Evolutionary conservation across 2,329 filamentous ascomycete genomes (phyloP).

Genomic region (Apiospora hydei): DNA sequence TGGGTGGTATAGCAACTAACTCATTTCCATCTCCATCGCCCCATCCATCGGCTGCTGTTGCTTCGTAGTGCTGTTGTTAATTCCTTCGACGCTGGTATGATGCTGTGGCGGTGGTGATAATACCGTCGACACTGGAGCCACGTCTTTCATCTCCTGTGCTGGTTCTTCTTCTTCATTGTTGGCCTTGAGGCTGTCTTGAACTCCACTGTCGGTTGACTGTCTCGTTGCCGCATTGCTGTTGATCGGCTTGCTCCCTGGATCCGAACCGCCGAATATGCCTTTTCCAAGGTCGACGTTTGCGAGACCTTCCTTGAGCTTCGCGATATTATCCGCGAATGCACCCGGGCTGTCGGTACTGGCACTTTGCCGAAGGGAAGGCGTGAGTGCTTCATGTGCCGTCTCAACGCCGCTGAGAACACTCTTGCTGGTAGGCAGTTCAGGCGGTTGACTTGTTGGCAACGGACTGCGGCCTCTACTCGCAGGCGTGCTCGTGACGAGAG

Average conservation of each 20-base stretch:
- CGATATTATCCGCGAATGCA: slow-evolving; percentile 50
- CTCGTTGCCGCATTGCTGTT: neutral
- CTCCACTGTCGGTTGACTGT: slow-evolving; percentile 2
- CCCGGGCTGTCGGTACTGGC: slow-evolving; percentile 53
- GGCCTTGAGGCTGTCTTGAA: neutral
- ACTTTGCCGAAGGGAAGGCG: slow-evolving; percentile 53
- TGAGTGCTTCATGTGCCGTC: slow-evolving; percentile 60
- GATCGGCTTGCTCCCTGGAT: slow-evolving; percentile 32
- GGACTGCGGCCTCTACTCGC: slow-evolving; percentile 47
- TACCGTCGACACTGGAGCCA: neutral
- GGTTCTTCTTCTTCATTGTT: neutral
- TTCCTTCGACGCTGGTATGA: neutral
- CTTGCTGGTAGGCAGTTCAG: slow-evolving; percentile 49
- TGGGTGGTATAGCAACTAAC: slow-evolving; percentile 22
- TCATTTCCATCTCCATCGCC: slow-evolving; percentile 19
- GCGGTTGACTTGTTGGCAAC: slow-evolving; percentile 39
- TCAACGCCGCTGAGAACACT: slow-evolving; percentile 68
- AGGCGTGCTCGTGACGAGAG: slow-evolving; percentile 47
- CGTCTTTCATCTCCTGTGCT: slow-evolving; percentile 5
- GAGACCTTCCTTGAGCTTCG: slow-evolving; percentile 55
- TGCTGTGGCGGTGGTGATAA: neutral
- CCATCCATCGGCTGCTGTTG: slow-evolving; percentile 5
- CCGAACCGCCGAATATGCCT: slow-evolving; percentile 46
- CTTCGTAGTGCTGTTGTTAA: neutral
- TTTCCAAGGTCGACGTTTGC: slow-evolving; percentile 57